Conservation (phyloP, 73 alveolate genomes). For the Tetrahymena borealis region DNA sequence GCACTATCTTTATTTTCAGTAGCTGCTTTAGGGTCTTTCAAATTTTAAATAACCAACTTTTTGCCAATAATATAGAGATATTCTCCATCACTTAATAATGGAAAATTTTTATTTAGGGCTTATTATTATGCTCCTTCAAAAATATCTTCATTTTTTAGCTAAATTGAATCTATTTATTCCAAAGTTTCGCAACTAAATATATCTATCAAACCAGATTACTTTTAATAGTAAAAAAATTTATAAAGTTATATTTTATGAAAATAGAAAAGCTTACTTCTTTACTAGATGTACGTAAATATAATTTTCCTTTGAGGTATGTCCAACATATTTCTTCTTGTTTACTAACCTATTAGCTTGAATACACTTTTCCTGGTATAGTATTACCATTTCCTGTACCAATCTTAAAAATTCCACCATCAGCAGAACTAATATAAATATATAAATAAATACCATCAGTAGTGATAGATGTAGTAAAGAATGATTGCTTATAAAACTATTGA, state of each 20-base stretch:
- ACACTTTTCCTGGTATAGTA: slow-evolving; percentile 75
- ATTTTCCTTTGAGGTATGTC: slow-evolving; percentile 69
- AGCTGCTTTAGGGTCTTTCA: slow-evolving; percentile 42
- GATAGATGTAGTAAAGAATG: slow-evolving; percentile 52
- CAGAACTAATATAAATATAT: slow-evolving; percentile 53
- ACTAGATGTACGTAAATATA: slow-evolving; percentile 58
- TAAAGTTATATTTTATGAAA: background rate
- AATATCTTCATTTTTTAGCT: slow-evolving; percentile 60
- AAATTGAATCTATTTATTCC: slow-evolving; percentile 41
- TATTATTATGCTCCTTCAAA: slow-evolving; percentile 42
- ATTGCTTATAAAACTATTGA: slow-evolving; percentile 31
- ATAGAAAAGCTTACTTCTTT: slow-evolving; percentile 39
- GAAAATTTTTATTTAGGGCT: slow-evolving; percentile 67
- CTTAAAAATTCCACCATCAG: slow-evolving; percentile 71
- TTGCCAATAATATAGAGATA: slow-evolving; percentile 62
- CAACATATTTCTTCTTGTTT: slow-evolving; percentile 67
- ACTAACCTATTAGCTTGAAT: slow-evolving; percentile 50
- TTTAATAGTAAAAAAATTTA: background rate
- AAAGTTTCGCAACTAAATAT: slow-evolving; percentile 64
- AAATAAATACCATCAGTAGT: slow-evolving; percentile 72
- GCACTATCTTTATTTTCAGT: background rate
- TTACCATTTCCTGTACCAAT: slow-evolving; percentile 80
- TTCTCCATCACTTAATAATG: slow-evolving; percentile 79
- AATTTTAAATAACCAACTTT: slow-evolving; percentile 16
- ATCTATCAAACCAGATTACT: slow-evolving; percentile 40